Evolutionary conservation across 2,329 filamentous ascomycete species (phyloP).

Genomic region (Penicillium sclerotiorum): DNA sequence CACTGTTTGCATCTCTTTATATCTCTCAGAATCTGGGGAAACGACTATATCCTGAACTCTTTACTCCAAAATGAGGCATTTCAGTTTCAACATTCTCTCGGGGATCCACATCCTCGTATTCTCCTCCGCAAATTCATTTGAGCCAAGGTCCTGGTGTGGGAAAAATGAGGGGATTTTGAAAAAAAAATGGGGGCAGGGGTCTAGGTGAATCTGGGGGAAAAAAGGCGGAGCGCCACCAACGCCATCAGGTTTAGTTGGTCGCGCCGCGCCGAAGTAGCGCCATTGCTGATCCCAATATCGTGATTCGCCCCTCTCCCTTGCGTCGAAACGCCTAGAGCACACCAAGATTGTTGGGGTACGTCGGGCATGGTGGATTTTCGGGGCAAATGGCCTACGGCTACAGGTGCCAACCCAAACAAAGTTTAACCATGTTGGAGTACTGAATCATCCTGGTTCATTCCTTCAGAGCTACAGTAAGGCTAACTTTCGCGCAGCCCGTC

Average conservation of each 20-base stretch:
- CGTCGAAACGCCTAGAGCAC: not conserved
- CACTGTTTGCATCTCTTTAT: too few relatives aligned
- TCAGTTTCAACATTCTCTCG: too few relatives aligned
- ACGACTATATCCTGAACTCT: too few relatives aligned
- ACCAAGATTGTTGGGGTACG: not conserved
- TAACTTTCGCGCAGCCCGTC: too few relatives aligned
- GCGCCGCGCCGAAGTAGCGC: not conserved
- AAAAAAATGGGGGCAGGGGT: not conserved
- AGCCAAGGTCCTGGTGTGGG: not conserved
- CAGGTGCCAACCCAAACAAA: not conserved
- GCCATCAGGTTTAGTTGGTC: not conserved
- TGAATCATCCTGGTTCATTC: too few relatives aligned
- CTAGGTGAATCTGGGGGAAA: not conserved
- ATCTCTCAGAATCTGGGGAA: too few relatives aligned
- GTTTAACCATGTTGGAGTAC: too few relatives aligned
- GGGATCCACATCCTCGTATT: not conserved
- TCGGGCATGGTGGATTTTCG: not conserved
- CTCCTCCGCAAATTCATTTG: not conserved
- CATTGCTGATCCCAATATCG: not conserved
- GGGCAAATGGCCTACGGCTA: not conserved
- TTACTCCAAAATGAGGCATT: too few relatives aligned
- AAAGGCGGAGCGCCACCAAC: not conserved
- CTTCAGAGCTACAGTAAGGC: too few relatives aligned
- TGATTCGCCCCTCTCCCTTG: not conserved
- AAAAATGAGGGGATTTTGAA: not conserved